Evolutionary conservation across 2,329 filamentous ascomycete species (phyloP).

Genomic region (Apiospora pterosperma): DNA sequence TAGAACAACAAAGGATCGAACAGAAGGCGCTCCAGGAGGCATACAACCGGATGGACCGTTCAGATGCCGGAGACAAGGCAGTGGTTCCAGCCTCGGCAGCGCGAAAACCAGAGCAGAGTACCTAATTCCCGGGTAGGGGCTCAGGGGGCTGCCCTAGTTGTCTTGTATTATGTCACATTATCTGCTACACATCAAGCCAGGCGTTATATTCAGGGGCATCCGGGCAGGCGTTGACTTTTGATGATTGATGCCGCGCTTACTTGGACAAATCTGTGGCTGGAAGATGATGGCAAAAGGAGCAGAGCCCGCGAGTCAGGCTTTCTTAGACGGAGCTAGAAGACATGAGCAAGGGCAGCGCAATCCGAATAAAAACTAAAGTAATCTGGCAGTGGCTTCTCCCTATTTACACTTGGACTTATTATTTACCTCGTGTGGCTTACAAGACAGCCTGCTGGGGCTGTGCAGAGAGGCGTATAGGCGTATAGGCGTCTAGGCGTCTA

Average conservation of each 20-base stretch:
- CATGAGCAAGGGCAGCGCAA: neutral
- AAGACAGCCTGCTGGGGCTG: no score
- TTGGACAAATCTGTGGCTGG: neutral
- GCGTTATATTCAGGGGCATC: conserved; percentile 5
- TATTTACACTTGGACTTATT: no score
- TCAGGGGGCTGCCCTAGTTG: neutral
- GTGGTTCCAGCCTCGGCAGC: conserved; percentile 5
- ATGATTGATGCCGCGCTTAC: neutral
- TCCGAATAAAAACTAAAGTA: neutral
- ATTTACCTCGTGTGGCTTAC: no score
- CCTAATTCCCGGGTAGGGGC: neutral
- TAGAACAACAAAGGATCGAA: conserved; percentile 76
- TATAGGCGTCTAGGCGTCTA: no score
- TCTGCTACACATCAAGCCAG: conserved; percentile 5
- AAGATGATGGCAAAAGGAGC: neutral
- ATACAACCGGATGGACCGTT: conserved; percentile 50
- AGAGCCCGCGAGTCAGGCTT: neutral
- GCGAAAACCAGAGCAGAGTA: neutral
- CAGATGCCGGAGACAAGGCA: conserved; percentile 28
- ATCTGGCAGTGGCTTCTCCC: neutral
- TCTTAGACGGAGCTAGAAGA: conserved; percentile 4
- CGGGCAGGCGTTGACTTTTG: conserved; percentile 4
- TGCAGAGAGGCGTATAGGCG: no score
- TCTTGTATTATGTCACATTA: conserved; percentile 4
- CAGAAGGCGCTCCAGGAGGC: conserved; percentile 58